Base-by-base conservation (phyloP, 2,329 filamentous ascomycete genomes). In the Aureobasidium zeae region DNA sequence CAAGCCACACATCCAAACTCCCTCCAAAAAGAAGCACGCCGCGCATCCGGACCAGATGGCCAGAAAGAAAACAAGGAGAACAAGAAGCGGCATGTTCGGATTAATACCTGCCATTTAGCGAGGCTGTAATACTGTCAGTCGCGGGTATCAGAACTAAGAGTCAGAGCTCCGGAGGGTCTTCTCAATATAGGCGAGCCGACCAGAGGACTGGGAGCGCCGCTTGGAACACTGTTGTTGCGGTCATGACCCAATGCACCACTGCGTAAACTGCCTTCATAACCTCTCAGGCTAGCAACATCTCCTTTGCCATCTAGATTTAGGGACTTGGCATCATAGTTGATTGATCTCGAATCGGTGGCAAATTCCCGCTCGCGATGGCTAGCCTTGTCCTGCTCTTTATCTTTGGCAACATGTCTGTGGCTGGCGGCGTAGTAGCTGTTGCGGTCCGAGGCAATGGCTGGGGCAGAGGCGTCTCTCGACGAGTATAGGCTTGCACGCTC, bases 401-500 rank as follows among this genome's bases (percentile, higher is more conserved):
- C 38, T 22, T 37, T 44, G 19, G 47, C 48, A 32, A 50, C 50
- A 30, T 49, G 44, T 34, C 39, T 48, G 49, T 70, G 69, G 55
- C 69, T 76, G 47, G 77, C 77, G 20, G 82, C 77, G 56, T 94
- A 89, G 50, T 83, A 76, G 62, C 85, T 93, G 59, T 83, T 89
- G 36, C 88, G 74, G 56, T 94, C 88, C 46, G 81, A 82, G 5
- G 75, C 69, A 6, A 85, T 63, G 10, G 77, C 74, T 5, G 81
- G 79, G 1, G 74, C 74, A 11, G 61, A 58, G 28, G 66, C 49
- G 32, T 57, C 57, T 20, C 55, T 52, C 28, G 50, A 52, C 10
- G 55, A 56, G 65, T 94, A 94, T 41, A 95, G 77, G 58, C 82
- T 86, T 12, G 79, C 78, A n/a, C 83, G 73, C 61, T 87, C 83